Conservation (phyloP, 1,284 basidiomycete genomes). For the Trametes pubescens region DNA sequence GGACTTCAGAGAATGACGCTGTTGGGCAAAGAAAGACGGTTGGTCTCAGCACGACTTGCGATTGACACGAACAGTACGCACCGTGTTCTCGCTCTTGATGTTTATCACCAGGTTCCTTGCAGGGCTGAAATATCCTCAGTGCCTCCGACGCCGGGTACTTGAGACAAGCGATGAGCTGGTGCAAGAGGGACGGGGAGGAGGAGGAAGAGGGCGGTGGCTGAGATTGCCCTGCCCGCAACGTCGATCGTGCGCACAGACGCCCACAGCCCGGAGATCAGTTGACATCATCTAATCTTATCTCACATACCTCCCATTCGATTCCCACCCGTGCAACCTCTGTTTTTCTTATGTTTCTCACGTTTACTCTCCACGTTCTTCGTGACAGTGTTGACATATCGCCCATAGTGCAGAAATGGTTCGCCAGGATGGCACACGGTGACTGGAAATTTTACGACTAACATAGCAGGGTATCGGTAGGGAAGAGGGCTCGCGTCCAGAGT, state of each 20-base stretch:
- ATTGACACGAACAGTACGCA: neutral
- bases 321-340: too few species aligned
- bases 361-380: too few species aligned
- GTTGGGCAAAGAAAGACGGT: neutral
- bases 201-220: constrained; percentile 20
- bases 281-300: constrained; percentile 12
- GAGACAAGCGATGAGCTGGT: neutral
- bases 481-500: too few species aligned
- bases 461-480: too few species aligned
- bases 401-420: too few species aligned
- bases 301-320: neutral
- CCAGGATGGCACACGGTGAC: too few species aligned
- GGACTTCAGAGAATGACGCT: neutral
- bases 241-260: constrained; percentile 19
- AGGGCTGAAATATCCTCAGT: neutral
- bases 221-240: constrained; percentile 23
- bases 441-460: too few species aligned
- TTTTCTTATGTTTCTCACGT: too few species aligned
- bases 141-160: neutral
- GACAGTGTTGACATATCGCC: too few species aligned
- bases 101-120: neutral
- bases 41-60: constrained; percentile 5
- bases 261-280: neutral
- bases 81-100: neutral
- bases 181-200: neutral